These are phyloP conservation scores for Penicillium canariense DNA, from an alignment of 495 filamentous ascomycete genomes.

Conservation along the genomic window DNA sequence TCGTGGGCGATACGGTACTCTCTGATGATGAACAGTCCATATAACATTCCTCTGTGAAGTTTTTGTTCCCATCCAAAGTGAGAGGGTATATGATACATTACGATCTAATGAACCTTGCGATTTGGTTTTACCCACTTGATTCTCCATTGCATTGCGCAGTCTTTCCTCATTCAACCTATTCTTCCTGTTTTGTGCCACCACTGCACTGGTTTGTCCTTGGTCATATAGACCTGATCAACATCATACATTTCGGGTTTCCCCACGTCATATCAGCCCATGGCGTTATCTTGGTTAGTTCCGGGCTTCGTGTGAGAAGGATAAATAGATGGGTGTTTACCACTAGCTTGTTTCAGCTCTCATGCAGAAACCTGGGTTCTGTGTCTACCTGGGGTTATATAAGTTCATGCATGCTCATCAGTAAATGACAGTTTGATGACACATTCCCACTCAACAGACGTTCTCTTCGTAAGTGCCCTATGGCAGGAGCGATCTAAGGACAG, in stretches of 20 bases:
- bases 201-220: constrained; percentile 2
- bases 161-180: background rate
- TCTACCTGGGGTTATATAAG: background rate
- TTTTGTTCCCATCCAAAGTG: background rate
- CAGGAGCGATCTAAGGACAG: too few relatives aligned
- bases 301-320: background rate
- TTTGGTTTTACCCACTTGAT: background rate
- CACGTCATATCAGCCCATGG: background rate
- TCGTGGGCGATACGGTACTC: constrained; percentile 36
- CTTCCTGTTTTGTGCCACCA: background rate
- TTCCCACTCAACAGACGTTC: too few relatives aligned
- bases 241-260: constrained; percentile 1
- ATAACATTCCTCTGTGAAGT: background rate
- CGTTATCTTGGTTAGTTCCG: background rate
- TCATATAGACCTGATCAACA: background rate
- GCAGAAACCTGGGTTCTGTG: background rate
- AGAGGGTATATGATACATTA: constrained; percentile 14
- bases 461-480: too few relatives aligned
- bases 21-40: constrained; percentile 19
- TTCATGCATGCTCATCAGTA: background rate
- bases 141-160: constrained; percentile 9
- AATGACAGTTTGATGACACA: background rate
- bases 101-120: constrained; percentile 16
- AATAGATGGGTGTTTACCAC: background rate
- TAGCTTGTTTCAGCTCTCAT: background rate